Base-by-base conservation (phyloP, 495 filamentous ascomycete species). In the Viridothelium virens region DNA sequence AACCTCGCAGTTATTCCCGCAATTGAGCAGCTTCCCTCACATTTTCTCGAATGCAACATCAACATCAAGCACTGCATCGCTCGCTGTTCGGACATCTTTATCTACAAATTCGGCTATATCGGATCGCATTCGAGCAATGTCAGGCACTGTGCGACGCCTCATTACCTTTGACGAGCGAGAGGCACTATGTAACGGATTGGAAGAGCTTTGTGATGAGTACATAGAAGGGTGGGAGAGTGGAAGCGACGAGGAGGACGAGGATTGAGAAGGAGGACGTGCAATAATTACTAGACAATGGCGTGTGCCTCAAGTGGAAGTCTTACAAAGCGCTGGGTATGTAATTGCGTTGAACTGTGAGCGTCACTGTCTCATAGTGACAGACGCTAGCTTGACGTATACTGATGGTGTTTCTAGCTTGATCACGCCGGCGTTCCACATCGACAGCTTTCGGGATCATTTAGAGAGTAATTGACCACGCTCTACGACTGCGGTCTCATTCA, bases 161-260 rank as follows among this genome's bases (percentile, higher is more conserved):
- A 80, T 91, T 37, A 81, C 81, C 2, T 71, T 96, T 7, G 89
- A 92, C 66, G 92, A 97, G 69, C 83, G 89, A 11, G 94, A 98
- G 77, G 81, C 79, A 12, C 80, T 98, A 41, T 82, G 85, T 5
- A 92, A 96, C 70, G 87, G 90, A n/a, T 79, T 98, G 37, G 87
- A 87, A 56, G 89, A 90, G 70, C 87, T 97, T 66, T 85, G 88
- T 11, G 93, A 96, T 72, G 87, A 86, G 66, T 97, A 96, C 72
- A 87, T 91, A 71, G 90, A 92, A 62, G 93, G 91, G 1, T 97
- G 91, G 91, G 71, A 68, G 46, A 92, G 89, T 76, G 92, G 87
- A 64, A 89, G 85, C 61, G 91, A 96, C 61, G 86, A 86, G 11
- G 91, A 89, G 46, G 89, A 92, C 68, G 92, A 93, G 11, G 70